phyloP scores from a whole-genome alignment of 1,139 yeast species.

The Candida frijolesensis region DNA sequence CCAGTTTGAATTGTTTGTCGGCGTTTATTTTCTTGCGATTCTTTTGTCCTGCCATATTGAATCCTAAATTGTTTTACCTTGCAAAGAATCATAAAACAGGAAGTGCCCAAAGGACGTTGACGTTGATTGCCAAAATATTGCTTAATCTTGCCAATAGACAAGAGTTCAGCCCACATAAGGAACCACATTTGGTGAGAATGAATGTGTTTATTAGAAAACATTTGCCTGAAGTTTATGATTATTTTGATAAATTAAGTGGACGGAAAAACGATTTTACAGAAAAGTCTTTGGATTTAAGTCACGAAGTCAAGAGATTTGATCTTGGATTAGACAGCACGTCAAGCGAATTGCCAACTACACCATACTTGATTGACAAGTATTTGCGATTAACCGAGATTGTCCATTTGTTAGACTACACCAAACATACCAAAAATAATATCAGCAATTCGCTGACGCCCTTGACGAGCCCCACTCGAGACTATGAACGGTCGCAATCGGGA shows the following conservation, averaged over 20 bases:
- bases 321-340: slow-evolving; percentile 48
- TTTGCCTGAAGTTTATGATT: slow-evolving; percentile 59
- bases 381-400: slow-evolving; percentile 62
- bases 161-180: slow-evolving; percentile 72
- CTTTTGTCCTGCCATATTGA: slow-evolving; percentile 88
- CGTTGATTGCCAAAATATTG: slow-evolving; percentile 79
- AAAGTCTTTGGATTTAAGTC: slow-evolving; percentile 58
- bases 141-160: slow-evolving; percentile 80
- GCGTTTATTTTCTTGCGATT: slow-evolving; percentile 85
- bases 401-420: slow-evolving; percentile 37
- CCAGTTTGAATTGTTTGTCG: slow-evolving; percentile 70
- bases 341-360: slow-evolving; percentile 66
- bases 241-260: slow-evolving; percentile 73
- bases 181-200: slow-evolving; percentile 74
- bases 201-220: slow-evolving; percentile 67
- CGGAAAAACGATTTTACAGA: slow-evolving; percentile 68
- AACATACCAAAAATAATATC: slow-evolving; percentile 3
- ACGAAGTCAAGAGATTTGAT: slow-evolving; percentile 55
- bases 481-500: slow-evolving; percentile 1
- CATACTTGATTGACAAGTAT: slow-evolving; percentile 68
- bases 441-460: slow-evolving; percentile 9
- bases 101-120: slow-evolving; percentile 71
- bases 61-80: slow-evolving; percentile 81
- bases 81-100: slow-evolving; percentile 73
- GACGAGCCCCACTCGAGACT: slow-evolving; percentile 4